phyloP scores from a whole-genome alignment of 2,329 filamentous ascomycete species.

The Chaetothyriales sp. region DNA sequence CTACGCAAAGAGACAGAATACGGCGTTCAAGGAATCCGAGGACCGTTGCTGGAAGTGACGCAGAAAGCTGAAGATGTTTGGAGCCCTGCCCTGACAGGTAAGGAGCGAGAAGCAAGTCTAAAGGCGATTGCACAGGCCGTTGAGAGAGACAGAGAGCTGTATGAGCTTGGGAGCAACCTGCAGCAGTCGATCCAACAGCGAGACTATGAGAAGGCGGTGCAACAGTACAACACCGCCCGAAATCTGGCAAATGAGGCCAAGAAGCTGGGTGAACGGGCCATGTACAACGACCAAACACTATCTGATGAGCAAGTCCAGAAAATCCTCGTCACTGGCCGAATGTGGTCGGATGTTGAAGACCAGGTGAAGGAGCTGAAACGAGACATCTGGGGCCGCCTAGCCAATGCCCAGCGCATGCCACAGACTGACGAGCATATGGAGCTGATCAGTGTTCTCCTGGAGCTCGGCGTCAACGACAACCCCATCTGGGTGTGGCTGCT shows the following conservation, averaged over 20 bases:
- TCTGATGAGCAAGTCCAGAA: conserved; percentile 71
- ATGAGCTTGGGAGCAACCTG: conserved; percentile 64
- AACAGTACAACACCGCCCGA: conserved; percentile 73
- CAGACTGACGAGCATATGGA: conserved; percentile 77
- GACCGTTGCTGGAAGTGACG: conserved; percentile 72
- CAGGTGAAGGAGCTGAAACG: conserved; percentile 79
- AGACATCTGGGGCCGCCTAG: conserved; percentile 71
- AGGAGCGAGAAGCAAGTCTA: conserved; percentile 77
- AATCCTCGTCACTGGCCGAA: conserved; percentile 72
- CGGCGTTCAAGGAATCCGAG: conserved; percentile 74
- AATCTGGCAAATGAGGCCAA: conserved; percentile 66
- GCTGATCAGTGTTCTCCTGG: conserved; percentile 73
- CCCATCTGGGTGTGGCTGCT: conserved; percentile 93
- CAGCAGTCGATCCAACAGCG: conserved; percentile 76
- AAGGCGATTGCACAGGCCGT: conserved; percentile 62
- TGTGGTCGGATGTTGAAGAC: conserved; percentile 88
- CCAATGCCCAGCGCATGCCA: conserved; percentile 45
- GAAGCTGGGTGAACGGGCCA: conserved; percentile 46
- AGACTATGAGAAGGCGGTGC: conserved; percentile 75
- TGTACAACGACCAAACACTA: conserved; percentile 38
- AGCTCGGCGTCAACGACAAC: conserved; percentile 87
- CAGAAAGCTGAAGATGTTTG: conserved; percentile 95
- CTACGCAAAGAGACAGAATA: conserved; percentile 86
- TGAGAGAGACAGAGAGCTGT: conserved; percentile 63
- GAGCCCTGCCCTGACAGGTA: conserved; percentile 81